phyloP scores from a whole-genome alignment of 345 rosid species.

The Melaleuca alternifolia region DNA sequence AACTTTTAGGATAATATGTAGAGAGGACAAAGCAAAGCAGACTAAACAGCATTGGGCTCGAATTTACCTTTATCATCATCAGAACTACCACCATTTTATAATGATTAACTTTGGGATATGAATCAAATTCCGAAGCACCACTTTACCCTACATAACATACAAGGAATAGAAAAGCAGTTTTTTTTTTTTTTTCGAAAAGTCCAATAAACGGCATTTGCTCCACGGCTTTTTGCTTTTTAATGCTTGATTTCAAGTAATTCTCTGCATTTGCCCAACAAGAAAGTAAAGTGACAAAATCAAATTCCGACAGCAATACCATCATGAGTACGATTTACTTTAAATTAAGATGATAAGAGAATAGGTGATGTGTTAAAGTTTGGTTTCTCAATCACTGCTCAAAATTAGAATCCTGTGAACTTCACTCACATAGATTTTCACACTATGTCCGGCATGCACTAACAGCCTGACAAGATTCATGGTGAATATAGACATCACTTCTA shows the following conservation, averaged over 20 bases:
- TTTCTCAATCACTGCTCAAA: background rate
- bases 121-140: background rate
- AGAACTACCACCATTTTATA: background rate
- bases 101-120: background rate
- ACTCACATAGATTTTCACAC: background rate
- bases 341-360: no score
- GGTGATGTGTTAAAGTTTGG: background rate
- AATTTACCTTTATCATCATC: background rate
- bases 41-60: background rate
- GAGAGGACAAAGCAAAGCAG: background rate
- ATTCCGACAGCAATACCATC: background rate
- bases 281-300: background rate
- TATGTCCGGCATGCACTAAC: background rate
- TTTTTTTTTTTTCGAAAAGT: rapidly evolving
- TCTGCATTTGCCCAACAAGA: background rate
- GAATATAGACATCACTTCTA: background rate
- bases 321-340: background rate
- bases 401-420: background rate
- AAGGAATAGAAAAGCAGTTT: no score
- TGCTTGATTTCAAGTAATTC: background rate
- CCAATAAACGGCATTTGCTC: rapidly evolving
- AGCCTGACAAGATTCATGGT: background rate
- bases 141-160: no score
- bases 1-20: background rate
- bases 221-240: background rate